Evolutionary conservation across 1,139 yeast species (phyloP).

Genomic region (Debaryomyces udenii): DNA sequence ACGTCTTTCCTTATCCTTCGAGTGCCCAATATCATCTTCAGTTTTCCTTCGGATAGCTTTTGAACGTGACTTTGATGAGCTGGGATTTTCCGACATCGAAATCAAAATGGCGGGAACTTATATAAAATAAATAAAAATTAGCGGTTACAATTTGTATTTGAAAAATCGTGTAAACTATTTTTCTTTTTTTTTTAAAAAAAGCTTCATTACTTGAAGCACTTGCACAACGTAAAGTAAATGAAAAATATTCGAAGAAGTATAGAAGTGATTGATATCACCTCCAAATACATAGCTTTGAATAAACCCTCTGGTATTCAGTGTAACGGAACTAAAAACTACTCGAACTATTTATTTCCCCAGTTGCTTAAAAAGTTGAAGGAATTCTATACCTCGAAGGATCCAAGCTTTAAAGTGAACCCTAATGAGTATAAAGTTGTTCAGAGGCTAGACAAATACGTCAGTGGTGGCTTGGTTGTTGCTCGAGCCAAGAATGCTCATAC

Average conservation of each 20-base stretch:
- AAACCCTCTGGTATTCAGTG: slow-evolving; percentile 27
- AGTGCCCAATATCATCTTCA: neutral
- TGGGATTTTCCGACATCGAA: neutral
- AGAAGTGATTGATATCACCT: slow-evolving; percentile 20
- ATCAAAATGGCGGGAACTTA: neutral
- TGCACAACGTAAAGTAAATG: neutral
- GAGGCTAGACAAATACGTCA: slow-evolving; percentile 27
- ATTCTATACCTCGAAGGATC: slow-evolving; percentile 11
- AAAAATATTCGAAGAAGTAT: slow-evolving; percentile 3
- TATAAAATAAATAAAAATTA: neutral
- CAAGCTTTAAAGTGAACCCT: slow-evolving; percentile 15
- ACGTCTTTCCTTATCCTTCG: slow-evolving; percentile 2
- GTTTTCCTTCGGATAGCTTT: too few relatives aligned
- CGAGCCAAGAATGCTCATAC: slow-evolving; percentile 6
- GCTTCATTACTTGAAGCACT: too few relatives aligned
- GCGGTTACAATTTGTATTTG: neutral
- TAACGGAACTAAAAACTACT: slow-evolving; percentile 16
- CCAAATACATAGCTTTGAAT: slow-evolving; percentile 24
- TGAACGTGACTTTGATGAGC: neutral
- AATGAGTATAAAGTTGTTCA: slow-evolving; percentile 23
- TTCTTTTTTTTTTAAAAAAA: too few relatives aligned
- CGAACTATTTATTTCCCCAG: slow-evolving; percentile 19
- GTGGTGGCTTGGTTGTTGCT: slow-evolving; percentile 29
- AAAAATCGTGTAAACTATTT: neutral
- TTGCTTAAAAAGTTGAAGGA: slow-evolving; percentile 17